phyloP scores from a whole-genome alignment of 352 stramenopile species.

The Phytophthora foliorum region DNA sequence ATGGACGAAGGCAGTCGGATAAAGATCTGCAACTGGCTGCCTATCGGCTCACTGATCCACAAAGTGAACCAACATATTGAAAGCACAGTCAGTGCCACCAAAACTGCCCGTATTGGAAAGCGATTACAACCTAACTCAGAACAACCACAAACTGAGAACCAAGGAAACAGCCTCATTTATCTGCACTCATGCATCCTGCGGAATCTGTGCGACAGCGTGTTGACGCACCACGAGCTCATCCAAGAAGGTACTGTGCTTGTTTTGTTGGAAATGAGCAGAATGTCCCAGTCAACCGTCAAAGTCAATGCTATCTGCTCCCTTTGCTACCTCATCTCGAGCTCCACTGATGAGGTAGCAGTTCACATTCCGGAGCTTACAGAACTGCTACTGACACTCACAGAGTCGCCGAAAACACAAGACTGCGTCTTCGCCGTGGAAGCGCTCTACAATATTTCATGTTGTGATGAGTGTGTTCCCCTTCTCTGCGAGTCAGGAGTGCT shows the following conservation, averaged over 20 bases:
- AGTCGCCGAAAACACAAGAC: constrained; percentile 34
- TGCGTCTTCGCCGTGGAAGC: constrained; percentile 68
- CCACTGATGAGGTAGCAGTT: constrained; percentile 55
- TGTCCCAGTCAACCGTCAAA: constrained; percentile 60
- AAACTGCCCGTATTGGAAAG: not conserved
- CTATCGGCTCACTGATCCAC: constrained; percentile 51
- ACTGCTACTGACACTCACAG: constrained; percentile 61
- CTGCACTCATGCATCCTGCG: constrained; percentile 78
- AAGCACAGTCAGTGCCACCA: constrained; percentile 1
- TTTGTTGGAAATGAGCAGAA: constrained; percentile 69
- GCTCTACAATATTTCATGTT: constrained; percentile 84
- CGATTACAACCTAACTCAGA: not conserved
- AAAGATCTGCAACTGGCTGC: constrained; percentile 79
- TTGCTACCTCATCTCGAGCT: constrained; percentile 73
- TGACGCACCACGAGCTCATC: constrained; percentile 81
- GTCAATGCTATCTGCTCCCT: constrained; percentile 76
- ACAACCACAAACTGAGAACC: not conserved
- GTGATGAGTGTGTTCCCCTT: constrained; percentile 65
- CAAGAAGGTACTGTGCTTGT: constrained; percentile 61
- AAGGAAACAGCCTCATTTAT: constrained; percentile 46
- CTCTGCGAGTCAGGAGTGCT: constrained; percentile 49
- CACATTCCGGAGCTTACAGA: constrained; percentile 68
- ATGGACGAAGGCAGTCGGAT: constrained; percentile 73
- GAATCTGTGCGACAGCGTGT: constrained; percentile 76
- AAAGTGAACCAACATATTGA: constrained; percentile 43